A percentile compares a stretch with the other conserved stretches of the same genome.
Evolutionary conservation across 164 flowering plant genomes (phyloP).

Genomic region (Saururus chinensis): DNA sequence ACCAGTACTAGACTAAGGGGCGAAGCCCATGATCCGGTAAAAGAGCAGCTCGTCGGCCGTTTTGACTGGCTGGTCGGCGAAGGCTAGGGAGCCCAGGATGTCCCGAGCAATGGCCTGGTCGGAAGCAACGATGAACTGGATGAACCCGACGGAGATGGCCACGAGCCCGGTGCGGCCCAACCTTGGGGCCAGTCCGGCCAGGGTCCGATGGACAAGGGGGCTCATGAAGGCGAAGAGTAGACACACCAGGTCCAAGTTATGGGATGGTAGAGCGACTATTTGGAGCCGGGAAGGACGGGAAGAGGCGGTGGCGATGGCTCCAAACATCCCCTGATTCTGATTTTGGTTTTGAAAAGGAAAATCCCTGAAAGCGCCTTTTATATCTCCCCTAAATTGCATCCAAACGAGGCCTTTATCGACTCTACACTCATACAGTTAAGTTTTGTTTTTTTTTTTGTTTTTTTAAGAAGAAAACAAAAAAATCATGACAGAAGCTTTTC

Average conservation of each 20-base stretch:
- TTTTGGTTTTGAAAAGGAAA: no score
- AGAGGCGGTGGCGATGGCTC: no score
- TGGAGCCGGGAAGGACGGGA: no score
- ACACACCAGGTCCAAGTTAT: constrained; percentile 43
- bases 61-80: constrained; percentile 51
- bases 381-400: no score
- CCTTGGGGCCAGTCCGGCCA: constrained; percentile 16
- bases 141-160: constrained; percentile 48
- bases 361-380: no score
- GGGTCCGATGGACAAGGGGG: constrained; percentile 24
- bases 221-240: constrained; percentile 28
- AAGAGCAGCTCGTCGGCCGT: constrained; percentile 53
- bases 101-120: constrained; percentile 39
- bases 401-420: no score
- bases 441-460: no score
- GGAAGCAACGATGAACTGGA: constrained; percentile 38
- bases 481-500: no score
- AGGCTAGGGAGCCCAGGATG: constrained; percentile 35
- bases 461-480: no score
- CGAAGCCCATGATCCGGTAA: constrained; percentile 55
- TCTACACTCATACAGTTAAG: no score
- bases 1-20: constrained; percentile 55
- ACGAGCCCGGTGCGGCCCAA: constrained; percentile 20
- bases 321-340: no score
- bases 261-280: no score